Percentiles rank a stretch among this genome's conserved stretches.
These are phyloP conservation scores for Penicillium sp. DNA, from an alignment of 2,329 filamentous ascomycete species.

Conservation along the genomic window DNA sequence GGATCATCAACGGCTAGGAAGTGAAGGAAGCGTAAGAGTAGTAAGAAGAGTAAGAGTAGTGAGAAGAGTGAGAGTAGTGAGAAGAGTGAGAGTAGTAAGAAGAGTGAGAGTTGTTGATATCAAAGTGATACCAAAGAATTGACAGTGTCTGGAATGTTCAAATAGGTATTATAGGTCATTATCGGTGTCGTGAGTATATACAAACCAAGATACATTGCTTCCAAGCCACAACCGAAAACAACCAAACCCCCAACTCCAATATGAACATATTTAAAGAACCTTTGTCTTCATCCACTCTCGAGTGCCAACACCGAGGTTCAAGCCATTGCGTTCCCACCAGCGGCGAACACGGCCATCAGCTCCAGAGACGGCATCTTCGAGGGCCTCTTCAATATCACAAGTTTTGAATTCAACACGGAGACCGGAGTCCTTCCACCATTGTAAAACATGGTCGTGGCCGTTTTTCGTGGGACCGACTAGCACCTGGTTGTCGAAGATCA, in stretches of 20 bases:
- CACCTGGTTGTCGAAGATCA: constrained; percentile 77
- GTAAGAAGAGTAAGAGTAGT: too few relatives aligned
- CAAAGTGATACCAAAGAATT: too few relatives aligned
- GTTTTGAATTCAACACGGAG: constrained; percentile 86
- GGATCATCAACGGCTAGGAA: too few relatives aligned
- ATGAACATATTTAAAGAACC: constrained; percentile 50
- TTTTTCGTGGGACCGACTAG: constrained; percentile 83
- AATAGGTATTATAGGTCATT: constrained; percentile 24
- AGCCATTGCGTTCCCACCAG: constrained; percentile 84
- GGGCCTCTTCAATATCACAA: constrained; percentile 89
- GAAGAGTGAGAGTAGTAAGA: too few relatives aligned
- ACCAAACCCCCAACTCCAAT: constrained; percentile 2
- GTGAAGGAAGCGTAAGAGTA: too few relatives aligned
- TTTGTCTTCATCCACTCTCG: constrained; percentile 87
- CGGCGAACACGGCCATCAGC: constrained; percentile 67
- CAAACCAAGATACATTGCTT: background rate
- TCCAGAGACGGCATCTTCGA: constrained; percentile 73
- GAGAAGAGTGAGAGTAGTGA: too few relatives aligned
- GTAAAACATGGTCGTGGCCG: constrained; percentile 74
- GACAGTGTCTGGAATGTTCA: constrained; percentile 13
- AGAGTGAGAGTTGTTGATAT: too few relatives aligned
- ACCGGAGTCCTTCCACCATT: constrained; percentile 78
- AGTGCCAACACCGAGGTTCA: constrained; percentile 74
- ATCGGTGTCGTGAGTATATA: constrained; percentile 15
- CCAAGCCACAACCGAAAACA: background rate